These are phyloP conservation scores for Penicillium sp. DNA, from an alignment of 2,329 filamentous ascomycete species.

Conservation along the genomic window DNA sequence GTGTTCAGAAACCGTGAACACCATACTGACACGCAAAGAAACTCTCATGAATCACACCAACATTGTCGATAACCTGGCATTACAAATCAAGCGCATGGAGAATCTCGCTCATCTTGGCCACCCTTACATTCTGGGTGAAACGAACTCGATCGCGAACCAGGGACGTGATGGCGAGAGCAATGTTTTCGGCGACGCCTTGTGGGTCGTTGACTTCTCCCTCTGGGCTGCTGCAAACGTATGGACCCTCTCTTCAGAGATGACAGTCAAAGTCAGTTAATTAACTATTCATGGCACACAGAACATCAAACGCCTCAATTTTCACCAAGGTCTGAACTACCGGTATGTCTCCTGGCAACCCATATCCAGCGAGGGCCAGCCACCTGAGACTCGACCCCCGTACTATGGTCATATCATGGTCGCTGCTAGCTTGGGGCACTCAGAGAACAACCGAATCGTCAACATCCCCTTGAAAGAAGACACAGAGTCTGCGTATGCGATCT, in stretches of 20 bases:
- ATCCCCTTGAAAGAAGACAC: slow-evolving; percentile 9
- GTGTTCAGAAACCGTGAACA: background rate
- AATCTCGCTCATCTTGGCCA: slow-evolving; percentile 15
- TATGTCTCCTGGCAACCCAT: slow-evolving; percentile 23
- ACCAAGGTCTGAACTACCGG: slow-evolving; percentile 20
- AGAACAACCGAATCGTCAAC: slow-evolving; percentile 9
- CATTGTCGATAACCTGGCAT: slow-evolving; percentile 5
- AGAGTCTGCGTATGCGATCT: slow-evolving; percentile 5
- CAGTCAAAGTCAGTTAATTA: background rate
- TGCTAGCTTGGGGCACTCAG: background rate
- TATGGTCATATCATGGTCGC: slow-evolving; percentile 23
- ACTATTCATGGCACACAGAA: background rate
- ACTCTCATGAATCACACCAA: slow-evolving; percentile 21
- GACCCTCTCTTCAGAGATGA: too few relatives aligned
- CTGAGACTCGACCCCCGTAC: slow-evolving; percentile 15
- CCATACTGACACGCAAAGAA: background rate
- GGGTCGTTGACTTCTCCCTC: slow-evolving; percentile 19
- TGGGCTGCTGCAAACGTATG: slow-evolving; percentile 18
- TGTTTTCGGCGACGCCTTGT: slow-evolving; percentile 17
- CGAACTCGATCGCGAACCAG: slow-evolving; percentile 17
- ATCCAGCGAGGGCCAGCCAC: slow-evolving; percentile 4
- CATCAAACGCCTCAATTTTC: slow-evolving; percentile 17
- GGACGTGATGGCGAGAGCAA: slow-evolving; percentile 13
- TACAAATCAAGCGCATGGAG: slow-evolving; percentile 10
- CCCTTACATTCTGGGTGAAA: slow-evolving; percentile 13